Percentiles rank a stretch among this genome's conserved stretches.
Conservation (phyloP, 805 yeast genomes). For the Candida lessepsii region DNA sequence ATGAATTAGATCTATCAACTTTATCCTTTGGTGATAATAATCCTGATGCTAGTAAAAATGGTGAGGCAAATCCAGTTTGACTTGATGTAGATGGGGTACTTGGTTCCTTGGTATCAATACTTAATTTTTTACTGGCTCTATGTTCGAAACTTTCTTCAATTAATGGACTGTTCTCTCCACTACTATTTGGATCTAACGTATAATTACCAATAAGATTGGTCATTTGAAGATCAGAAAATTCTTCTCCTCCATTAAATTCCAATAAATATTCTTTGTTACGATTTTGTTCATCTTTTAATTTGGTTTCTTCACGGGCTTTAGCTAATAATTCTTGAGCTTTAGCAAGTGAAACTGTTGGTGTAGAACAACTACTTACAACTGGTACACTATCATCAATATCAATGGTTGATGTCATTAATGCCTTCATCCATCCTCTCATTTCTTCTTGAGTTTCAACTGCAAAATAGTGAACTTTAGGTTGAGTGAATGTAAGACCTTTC, state of each 20-base stretch:
- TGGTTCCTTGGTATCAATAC: conserved; percentile 36
- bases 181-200: conserved; percentile 23
- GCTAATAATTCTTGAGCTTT: conserved; percentile 85
- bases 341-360: conserved; percentile 89
- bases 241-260: conserved; percentile 14
- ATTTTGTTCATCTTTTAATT: conserved; percentile 50
- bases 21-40: conserved; percentile 47
- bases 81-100: conserved; percentile 26
- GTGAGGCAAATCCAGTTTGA: conserved; percentile 58
- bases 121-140: conserved; percentile 14
- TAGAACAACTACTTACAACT: conserved; percentile 85
- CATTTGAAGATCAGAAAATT: conserved; percentile 15
- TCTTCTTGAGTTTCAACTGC: conserved; percentile 91
- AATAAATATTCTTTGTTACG: conserved; percentile 34
- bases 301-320: conserved; percentile 75
- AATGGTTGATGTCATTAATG: conserved; percentile 91
- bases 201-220: conserved; percentile 17
- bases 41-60: conserved; percentile 66
- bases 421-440: conserved; percentile 93
- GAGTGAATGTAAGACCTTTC: conserved; percentile 93
- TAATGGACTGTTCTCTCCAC: conserved; percentile 32
- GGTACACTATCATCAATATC: conserved; percentile 93
- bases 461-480: conserved; percentile 92
- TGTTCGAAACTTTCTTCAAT: conserved; percentile 31
- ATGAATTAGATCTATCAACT: conserved; percentile 15